Base-by-base conservation (phyloP, 2,329 filamentous ascomycete species). In the Sphaerostilbella broomeana region DNA sequence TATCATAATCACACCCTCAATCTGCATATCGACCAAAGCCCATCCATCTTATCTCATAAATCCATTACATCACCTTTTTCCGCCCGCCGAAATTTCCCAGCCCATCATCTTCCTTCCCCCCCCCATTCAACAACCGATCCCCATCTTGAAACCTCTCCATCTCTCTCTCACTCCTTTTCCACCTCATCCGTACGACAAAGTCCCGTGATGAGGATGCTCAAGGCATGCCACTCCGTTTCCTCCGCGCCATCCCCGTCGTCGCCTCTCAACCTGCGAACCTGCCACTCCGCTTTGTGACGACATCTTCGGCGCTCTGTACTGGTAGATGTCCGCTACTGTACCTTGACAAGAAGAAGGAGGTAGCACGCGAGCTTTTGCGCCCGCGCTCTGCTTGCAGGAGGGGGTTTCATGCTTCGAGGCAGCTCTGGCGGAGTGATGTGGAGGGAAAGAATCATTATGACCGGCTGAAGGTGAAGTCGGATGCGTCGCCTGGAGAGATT, bases 401-500 rank as follows among this genome's bases (percentile, higher is more conserved):
- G 45, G 40, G 28, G 5, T 41, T 44, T 3, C 44, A 44, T 40
- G 18, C 25, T 13, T 43, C 46, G 40, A 25, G 35, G 38, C 38
- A 28, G 35, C 26, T 49, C 26, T 33, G 51, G 34, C 48, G 47
- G 30, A 43, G 52, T 12, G 48, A 46, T 38, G 21, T 51, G 27
- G 43, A 48, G 37, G 36, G 40, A 16, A 67, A 57, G 51, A 87
- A 80, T 46, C 84, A 94, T 65, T 98, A 98, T 63, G 84, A 90
- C 53, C 79, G 81, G 27, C 73, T 98, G 36, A 75, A 81, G 28
- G 62, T 98, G n/a, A 64, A 76, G 1, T 70, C 73, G 28, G 74
- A 75, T 47, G 89, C 90, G 27, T 78, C 84, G 12, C 65, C 75
- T 1, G 68, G 70, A 7, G 86, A 95, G 38, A 89, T 97, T 46